Evolutionary conservation across 2,329 filamentous ascomycete genomes (phyloP).

Genomic region (Cyanodermella asteris): DNA sequence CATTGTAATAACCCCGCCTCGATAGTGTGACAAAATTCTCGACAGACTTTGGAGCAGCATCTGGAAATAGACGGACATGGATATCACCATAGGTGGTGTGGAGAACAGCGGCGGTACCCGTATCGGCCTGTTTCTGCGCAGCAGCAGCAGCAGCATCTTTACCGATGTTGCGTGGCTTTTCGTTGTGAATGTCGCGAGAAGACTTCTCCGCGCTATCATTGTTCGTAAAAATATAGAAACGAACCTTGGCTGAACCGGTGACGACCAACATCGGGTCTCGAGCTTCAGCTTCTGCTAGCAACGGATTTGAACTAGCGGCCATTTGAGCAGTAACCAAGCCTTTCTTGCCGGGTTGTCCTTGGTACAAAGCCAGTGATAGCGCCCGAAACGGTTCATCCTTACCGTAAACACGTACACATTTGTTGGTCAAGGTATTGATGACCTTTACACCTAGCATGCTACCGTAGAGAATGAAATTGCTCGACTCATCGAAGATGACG

Average conservation of each 20-base stretch:
- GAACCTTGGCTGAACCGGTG: conserved; percentile 66
- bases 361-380: conserved; percentile 68
- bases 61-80: conserved; percentile 75
- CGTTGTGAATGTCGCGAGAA: conserved; percentile 79
- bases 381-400: conserved; percentile 74
- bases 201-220: conserved; percentile 65
- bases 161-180: conserved; percentile 57
- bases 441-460: conserved; percentile 86
- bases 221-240: conserved; percentile 98
- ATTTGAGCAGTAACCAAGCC: conserved; percentile 84
- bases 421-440: conserved; percentile 85
- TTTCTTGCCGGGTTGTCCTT: conserved; percentile 89
- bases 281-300: conserved; percentile 76
- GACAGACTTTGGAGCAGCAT: conserved; percentile 79
- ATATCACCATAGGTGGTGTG: conserved; percentile 93
- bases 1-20: conserved; percentile 84
- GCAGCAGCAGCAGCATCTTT: conserved; percentile 25
- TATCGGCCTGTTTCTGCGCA: conserved; percentile 43
- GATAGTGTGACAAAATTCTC: conserved; percentile 95
- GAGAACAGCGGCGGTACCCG: conserved; percentile 58
- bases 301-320: conserved; percentile 83
- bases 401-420: conserved; percentile 73
- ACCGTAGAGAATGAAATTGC: conserved; percentile 85
- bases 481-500: conserved; percentile 86
- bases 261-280: conserved; percentile 73